Evolutionary conservation across 164 flowering plant species (phyloP).

Genomic region (Macadamia tetraphylla): DNA sequence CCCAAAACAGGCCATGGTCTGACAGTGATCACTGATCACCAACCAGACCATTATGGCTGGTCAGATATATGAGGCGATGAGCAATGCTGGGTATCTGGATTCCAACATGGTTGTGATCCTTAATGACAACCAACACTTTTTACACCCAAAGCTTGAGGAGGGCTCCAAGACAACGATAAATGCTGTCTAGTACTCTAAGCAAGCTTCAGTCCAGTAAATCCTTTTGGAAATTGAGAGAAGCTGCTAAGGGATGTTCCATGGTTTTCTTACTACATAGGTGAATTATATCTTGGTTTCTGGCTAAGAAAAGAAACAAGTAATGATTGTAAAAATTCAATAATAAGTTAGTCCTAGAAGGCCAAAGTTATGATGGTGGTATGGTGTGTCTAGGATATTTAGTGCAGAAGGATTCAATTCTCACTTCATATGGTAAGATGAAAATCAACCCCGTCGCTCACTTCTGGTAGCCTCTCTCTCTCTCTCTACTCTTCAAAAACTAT

Average conservation of each 20-base stretch:
- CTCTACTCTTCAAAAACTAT: too few species aligned
- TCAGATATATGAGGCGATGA: constrained; percentile 90
- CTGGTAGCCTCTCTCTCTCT: too few species aligned
- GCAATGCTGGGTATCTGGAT: constrained; percentile 88
- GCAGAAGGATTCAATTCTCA: too few species aligned
- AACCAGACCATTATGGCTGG: constrained; percentile 81
- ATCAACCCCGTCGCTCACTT: too few species aligned
- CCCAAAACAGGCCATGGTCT: neutral
- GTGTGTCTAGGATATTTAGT: too few species aligned
- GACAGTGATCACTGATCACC: constrained; percentile 74
- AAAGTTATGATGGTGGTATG: too few species aligned
- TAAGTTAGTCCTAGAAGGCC: too few species aligned
- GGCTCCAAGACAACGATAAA: constrained; percentile 58
- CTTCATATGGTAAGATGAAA: too few species aligned
- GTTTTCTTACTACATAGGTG: too few species aligned
- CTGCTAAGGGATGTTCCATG: constrained; percentile 57
- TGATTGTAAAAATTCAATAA: too few species aligned
- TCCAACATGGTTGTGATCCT: constrained; percentile 86
- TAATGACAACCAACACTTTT: constrained; percentile 78
- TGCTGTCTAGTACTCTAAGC: constrained; percentile 81
- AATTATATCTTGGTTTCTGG: too few species aligned
- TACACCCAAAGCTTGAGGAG: constrained; percentile 72
- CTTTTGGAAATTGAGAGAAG: constrained; percentile 70
- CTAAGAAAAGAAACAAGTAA: neutral
- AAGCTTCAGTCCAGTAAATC: constrained; percentile 85